Base-by-base conservation (phyloP, 768 basidiomycete species). In the Rhizopogon salebrosus region DNA sequence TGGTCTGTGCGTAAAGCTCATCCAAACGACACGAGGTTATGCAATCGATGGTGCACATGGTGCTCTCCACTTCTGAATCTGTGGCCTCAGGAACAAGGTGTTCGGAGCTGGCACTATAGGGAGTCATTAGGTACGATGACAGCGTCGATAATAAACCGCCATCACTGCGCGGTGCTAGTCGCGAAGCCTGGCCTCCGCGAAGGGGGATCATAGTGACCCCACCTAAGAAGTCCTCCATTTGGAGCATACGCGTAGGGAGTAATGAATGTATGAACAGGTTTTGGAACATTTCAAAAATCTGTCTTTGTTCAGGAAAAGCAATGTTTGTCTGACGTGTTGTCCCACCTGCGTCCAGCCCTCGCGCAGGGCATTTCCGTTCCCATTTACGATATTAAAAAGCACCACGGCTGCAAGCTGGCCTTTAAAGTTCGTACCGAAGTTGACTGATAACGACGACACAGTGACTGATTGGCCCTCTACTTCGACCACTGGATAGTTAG, bases 251-350 rank as follows among this genome's bases (percentile, higher is more conserved):
- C 9, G 78, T 83, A 0, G 97, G 97, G 16, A 99, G 75, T 23
- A 98, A 76, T 16, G 95, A 95, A 65, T 98, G 90, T 41, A 98
- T 70, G 72, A 98, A 99, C 22, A 99, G 75, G 31, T 94, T 97
- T 63, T 95, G 89, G 71, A 95, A 95, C 86, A 98, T 98, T 68
- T 98, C 95, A 61, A 99, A 98, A 51, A 99, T 92, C 89, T 97
- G 52, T 41, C 6, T 46, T 9, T 34, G 8, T 16, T 46, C 16
- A 46, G 45, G 20, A 22, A 52, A 29, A 27, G 22, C 8, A 16
- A 24, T 13, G 26, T 43, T 14, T 48, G 43, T 22, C 9, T 46
- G 20, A 10, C 7, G 37, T 31, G 18, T 20, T 29, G 46, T 55
- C 75, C 58, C 57, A 92, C 90, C 75, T 92, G 89, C 4, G 83